Evolutionary conservation across 2,329 filamentous ascomycete genomes (phyloP), one percentile per base, ranked within the genome.

Genomic region (Fonsecaea pugnacius): DNA sequence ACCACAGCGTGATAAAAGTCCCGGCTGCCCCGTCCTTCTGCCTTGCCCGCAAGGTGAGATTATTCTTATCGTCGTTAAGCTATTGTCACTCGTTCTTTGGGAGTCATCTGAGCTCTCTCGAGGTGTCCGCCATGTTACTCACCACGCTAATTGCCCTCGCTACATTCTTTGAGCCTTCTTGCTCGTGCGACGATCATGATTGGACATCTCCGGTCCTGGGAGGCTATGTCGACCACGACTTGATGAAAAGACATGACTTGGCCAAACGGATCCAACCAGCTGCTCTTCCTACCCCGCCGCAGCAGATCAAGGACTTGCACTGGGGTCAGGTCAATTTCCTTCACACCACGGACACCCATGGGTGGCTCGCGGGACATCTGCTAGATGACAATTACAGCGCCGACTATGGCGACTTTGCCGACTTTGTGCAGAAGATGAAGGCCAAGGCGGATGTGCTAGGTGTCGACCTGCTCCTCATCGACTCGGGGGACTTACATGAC

Each of bases 341-440:
- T 66, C 93, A 96, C 74, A 98, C 94, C 0, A 97, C 95, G 51
- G 91, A 97, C 75, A 95, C 91, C 4, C 94, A 98, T 78, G 94
- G 95, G 71, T 99, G 95, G 95, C 88, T 95, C 73, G 92, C 87
- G 8, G 95, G 95, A 1, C 95, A 98, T 81, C 79, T 98, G 5
- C 89, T 93, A 80, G 95, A 99, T 89, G 84, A 92, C 3, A 93
- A 94, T 65, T 99, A 95, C 78, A 85, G 86, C 46, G 86, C 85
- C 1, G 87, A 89, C 71, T 89, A 86, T 85, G 87, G 87, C 27
- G 87, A 89, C 72, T 88, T 84, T 73, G 84, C 85, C 48, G 83
- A 83, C 60, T 88, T 89, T 71, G 80, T 83, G 12, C 81, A 79
- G 56, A 82, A 82, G 66, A 87, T 89, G 84, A 85, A 84, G 73